Evolutionary conservation across 345 rosid genomes (phyloP).

Genomic region (Xanthoceras sorbifolium): DNA sequence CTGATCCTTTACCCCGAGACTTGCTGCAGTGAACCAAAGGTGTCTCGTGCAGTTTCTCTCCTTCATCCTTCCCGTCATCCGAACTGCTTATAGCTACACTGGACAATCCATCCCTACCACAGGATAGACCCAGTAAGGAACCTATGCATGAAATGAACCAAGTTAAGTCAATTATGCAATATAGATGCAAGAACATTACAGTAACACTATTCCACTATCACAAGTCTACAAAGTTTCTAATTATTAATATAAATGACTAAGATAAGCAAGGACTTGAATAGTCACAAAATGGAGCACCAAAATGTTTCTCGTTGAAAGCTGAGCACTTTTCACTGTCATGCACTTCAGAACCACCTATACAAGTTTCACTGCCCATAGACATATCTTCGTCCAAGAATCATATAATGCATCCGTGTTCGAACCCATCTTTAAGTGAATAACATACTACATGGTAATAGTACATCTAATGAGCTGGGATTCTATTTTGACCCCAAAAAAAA

Average conservation of each 20-base stretch:
- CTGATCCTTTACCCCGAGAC: neutral
- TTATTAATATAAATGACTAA: neutral
- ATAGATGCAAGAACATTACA: neutral
- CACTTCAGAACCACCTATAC: neutral
- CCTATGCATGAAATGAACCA: neutral
- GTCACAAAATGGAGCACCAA: neutral
- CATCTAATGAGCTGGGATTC: neutral
- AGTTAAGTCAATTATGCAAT: neutral
- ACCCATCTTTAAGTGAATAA: neutral
- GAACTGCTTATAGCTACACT: conserved; percentile 10
- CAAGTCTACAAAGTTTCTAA: neutral
- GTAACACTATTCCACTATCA: neutral
- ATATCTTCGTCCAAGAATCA: neutral
- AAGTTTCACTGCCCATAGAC: neutral
- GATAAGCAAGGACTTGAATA: neutral
- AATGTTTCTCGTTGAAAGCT: neutral
- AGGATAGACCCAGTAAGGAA: conserved; percentile 7
- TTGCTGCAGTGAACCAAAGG: conserved; percentile 16
- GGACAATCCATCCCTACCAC: conserved; percentile 19
- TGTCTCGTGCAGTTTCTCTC: conserved; percentile 7
- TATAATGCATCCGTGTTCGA: neutral
- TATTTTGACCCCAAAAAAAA: no score
- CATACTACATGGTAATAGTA: neutral
- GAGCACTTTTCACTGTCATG: neutral
- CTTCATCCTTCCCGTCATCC: conserved; percentile 5